These are phyloP conservation scores for Solanum bukasovii DNA, from an alignment of 257 asterid species.

Conservation along the genomic window DNA sequence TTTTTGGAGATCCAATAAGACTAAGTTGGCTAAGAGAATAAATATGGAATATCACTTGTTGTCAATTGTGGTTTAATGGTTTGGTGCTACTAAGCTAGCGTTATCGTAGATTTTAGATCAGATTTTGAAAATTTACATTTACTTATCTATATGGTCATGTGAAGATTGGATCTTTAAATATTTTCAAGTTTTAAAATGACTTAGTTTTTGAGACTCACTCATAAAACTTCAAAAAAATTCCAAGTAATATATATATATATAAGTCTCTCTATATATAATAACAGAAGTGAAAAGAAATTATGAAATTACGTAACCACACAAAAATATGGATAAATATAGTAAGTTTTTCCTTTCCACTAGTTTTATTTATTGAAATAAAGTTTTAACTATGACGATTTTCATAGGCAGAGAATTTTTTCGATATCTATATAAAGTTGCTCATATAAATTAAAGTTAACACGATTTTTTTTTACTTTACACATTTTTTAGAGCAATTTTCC, in stretches of 20 bases:
- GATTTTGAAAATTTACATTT: background rate
- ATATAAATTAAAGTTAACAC: background rate
- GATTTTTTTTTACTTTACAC: no score
- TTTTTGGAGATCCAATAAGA: background rate
- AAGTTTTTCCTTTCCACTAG: background rate
- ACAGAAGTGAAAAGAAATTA: background rate
- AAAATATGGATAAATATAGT: background rate
- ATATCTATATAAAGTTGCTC: background rate
- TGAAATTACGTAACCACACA: background rate
- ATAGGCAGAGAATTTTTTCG: background rate
- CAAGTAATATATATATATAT: no score
- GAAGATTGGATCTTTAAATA: rapidly evolving
- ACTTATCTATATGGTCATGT: background rate
- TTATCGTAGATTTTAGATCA: background rate
- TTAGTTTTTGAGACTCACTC: background rate
- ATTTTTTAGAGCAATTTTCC: no score
- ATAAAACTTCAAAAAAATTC: no score
- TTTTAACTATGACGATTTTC: no score
- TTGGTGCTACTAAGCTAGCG: background rate
- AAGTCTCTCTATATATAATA: no score
- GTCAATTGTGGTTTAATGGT: background rate
- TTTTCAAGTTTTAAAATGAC: background rate
- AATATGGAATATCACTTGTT: background rate
- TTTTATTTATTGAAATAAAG: no score
- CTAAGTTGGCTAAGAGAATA: background rate